These are phyloP conservation scores for Paramarasmius palmivorus DNA, from an alignment of 1,284 basidiomycete species.

Conservation along the genomic window DNA sequence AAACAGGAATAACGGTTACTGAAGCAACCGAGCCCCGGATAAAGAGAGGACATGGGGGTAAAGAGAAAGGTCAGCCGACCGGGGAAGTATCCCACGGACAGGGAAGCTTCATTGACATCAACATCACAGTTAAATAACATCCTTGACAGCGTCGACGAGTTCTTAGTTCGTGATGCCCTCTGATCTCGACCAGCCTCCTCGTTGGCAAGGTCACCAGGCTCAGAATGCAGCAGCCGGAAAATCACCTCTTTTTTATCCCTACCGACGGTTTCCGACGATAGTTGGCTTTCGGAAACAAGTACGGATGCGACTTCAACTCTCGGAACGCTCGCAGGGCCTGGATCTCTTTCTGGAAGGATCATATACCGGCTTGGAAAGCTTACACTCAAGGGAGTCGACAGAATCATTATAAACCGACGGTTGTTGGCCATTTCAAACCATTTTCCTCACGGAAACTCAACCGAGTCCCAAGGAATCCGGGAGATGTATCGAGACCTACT, in stretches of 20 bases:
- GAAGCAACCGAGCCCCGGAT: not conserved
- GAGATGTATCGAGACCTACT: conserved; percentile 10
- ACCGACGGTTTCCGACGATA: no score
- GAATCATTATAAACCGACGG: conserved; percentile 7
- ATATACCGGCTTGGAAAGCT: conserved; percentile 7
- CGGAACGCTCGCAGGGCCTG: conserved; percentile 6
- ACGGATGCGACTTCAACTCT: not conserved
- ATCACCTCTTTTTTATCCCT: no score
- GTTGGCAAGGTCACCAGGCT: no score
- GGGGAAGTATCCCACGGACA: no score
- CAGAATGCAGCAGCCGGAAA: no score
- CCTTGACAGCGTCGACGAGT: not conserved
- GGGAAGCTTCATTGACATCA: not conserved
- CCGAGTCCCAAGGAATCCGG: not conserved
- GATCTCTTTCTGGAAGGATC: conserved; percentile 9
- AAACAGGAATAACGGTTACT: not conserved
- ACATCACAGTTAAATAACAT: not conserved
- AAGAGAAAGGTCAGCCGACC: not conserved
- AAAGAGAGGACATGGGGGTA: not conserved
- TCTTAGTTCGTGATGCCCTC: not conserved
- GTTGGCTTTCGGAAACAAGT: not conserved
- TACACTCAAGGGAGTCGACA: conserved; percentile 10
- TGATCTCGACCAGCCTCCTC: no score
- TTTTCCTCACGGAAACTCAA: conserved; percentile 6
- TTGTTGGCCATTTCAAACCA: conserved; percentile 4